Conservation (phyloP, 768 basidiomycete species). For the Suillus americanus region DNA sequence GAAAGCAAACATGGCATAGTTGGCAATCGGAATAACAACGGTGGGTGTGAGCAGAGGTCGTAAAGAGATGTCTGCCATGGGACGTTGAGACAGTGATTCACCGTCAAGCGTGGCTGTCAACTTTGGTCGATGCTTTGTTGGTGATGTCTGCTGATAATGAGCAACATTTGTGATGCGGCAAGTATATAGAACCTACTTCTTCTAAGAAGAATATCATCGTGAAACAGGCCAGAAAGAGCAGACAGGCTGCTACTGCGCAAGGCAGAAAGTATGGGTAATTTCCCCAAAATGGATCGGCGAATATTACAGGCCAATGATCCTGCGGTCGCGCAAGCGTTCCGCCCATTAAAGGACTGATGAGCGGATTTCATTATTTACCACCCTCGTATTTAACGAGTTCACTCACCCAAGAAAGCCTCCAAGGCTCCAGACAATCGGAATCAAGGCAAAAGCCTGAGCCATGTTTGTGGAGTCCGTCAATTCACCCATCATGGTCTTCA, state of each 20-base stretch:
- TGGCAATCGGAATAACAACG: slow-evolving; percentile 41
- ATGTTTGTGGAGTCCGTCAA: slow-evolving; percentile 42
- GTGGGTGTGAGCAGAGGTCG: slow-evolving; percentile 28
- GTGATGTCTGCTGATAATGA: background rate
- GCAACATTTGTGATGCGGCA: too few relatives aligned
- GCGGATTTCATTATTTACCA: background rate
- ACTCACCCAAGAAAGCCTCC: slow-evolving; percentile 37
- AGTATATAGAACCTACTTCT: slow-evolving; percentile 26
- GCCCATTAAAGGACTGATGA: slow-evolving; percentile 61
- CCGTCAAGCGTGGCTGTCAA: background rate
- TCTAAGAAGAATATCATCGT: slow-evolving; percentile 23
- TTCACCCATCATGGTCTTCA: slow-evolving; percentile 71
- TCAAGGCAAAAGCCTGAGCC: slow-evolving; percentile 34
- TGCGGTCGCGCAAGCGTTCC: slow-evolving; percentile 55
- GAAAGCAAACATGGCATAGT: slow-evolving; percentile 43
- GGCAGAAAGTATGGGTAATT: slow-evolving; percentile 40
- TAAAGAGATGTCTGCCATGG: slow-evolving; percentile 29
- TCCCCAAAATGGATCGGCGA: slow-evolving; percentile 39
- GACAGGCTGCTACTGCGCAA: slow-evolving; percentile 23
- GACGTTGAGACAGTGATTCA: background rate
- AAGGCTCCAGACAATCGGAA: slow-evolving; percentile 28
- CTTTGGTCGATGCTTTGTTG: background rate
- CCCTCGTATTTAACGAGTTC: background rate
- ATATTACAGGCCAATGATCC: slow-evolving; percentile 50
- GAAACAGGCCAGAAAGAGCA: slow-evolving; percentile 11